Base-by-base conservation (phyloP, 1,139 yeast species). In the Geotrichum cucujoidarum region DNA sequence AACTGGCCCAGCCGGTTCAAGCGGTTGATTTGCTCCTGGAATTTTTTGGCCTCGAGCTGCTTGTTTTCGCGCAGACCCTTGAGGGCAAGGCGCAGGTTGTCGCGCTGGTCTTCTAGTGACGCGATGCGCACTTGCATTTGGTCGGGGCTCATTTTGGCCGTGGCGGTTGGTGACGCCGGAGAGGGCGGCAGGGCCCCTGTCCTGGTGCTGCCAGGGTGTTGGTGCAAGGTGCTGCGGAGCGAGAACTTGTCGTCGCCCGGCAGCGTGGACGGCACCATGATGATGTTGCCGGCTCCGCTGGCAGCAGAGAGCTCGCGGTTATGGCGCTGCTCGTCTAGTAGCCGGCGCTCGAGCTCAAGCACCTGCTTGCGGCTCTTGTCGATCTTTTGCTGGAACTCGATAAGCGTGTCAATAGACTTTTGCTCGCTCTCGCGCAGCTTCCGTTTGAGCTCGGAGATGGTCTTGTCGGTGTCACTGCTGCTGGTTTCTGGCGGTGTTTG, bases 21-120 rank as follows among this genome's bases (percentile, higher is more conserved):
- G 14, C 54, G 48, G 13, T 32, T 27, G n/a, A 51, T 32, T 37
- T 57, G 54, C 34, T 50, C 53, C 66, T 64, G 17, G 75, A 72
- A 47, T 50, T 53, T 57, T 55, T 60, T 49, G 53, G 53, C 52
- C 50, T 70, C 73, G 50, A 64, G 54, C 30, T 69, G 70, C 41
- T 63, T 64, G 38, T 68, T 64, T 33, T 62, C 66, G 40, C 67
- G 62, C 49, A 70, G 58, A 22, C 65, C 60, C 35, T 60, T 62
- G 43, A 71, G 56, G 0, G 78, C 81, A 45, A 78, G 83, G 25
- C 85, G 68, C 43, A 81, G 68, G 47, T 77, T 83, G 50, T 80
- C 82, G 39, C 83, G 63, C 62, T 81, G 87, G 17, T 64, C 63
- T 52, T 72, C 76, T 51, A 78, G 64, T 18, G 60, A 57, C 36